A percentile compares a stretch with the other conserved stretches of the same genome.
Evolutionary conservation across 1,284 basidiomycete species (phyloP).

Genomic region (Rhodotorula sp.): DNA sequence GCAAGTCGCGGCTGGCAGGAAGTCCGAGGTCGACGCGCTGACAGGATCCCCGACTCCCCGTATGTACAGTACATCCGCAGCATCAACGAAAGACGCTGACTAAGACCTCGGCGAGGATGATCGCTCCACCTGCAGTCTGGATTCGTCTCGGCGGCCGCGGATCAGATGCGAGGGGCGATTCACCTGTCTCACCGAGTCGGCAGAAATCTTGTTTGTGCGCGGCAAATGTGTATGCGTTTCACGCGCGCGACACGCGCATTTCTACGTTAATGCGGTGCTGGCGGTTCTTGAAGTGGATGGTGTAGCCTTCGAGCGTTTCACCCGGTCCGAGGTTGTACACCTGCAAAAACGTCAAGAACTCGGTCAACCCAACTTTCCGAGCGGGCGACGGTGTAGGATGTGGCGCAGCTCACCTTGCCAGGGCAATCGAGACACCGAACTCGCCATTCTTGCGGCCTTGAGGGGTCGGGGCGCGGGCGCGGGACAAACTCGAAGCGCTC

Average conservation of each 20-base stretch:
- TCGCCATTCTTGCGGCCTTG: constrained; percentile 72
- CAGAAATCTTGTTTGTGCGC: too few species aligned
- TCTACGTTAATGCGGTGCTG: constrained; percentile 64
- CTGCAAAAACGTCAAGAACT: constrained; percentile 52
- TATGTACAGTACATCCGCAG: too few species aligned
- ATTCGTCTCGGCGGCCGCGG: too few species aligned
- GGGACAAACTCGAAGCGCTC: constrained; percentile 76
- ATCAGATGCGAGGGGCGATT: too few species aligned
- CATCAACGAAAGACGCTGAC: too few species aligned
- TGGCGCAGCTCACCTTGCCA: constrained; percentile 67
- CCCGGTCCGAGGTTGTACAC: constrained; percentile 89
- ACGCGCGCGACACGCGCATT: constrained; percentile 40
- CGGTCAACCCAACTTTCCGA: not conserved
- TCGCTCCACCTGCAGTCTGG: too few species aligned
- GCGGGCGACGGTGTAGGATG: not conserved
- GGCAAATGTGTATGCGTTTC: not conserved
- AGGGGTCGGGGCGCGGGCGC: constrained; percentile 54
- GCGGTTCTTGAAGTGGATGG: constrained; percentile 82
- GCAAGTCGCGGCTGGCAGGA: too few species aligned
- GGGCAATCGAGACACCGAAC: constrained; percentile 93
- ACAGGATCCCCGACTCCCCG: too few species aligned
- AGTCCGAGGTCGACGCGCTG: too few species aligned
- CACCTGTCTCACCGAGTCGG: too few species aligned
- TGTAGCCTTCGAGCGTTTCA: constrained; percentile 86
- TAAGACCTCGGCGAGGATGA: too few species aligned